phyloP scores from a whole-genome alignment of 768 basidiomycete species.

The Fomitopsis pulvina region DNA sequence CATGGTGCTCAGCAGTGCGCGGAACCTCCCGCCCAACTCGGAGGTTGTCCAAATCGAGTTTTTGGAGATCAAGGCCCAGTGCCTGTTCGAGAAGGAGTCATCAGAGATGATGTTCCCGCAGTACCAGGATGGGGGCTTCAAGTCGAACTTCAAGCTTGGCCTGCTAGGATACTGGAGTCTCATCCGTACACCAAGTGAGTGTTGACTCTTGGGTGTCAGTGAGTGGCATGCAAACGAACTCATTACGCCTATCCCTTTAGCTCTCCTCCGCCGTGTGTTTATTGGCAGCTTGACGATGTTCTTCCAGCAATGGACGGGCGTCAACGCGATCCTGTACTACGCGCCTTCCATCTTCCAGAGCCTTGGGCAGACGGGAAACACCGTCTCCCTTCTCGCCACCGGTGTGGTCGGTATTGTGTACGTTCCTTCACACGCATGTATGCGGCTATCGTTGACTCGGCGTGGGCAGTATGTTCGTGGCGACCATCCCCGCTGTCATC shows the following conservation, averaged over 20 bases:
- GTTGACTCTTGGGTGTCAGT: no score
- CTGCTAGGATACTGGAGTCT: slow-evolving; percentile 57
- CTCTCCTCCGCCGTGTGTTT: slow-evolving; percentile 54
- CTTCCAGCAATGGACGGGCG: slow-evolving; percentile 82
- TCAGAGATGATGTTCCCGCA: slow-evolving; percentile 50
- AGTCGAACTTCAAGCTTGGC: slow-evolving; percentile 56
- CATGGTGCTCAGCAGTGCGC: slow-evolving; percentile 51
- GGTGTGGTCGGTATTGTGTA: slow-evolving; percentile 80
- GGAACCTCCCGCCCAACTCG: slow-evolving; percentile 45
- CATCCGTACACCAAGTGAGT: slow-evolving; percentile 39
- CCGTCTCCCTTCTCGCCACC: slow-evolving; percentile 49
- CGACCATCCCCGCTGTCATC: slow-evolving; percentile 78
- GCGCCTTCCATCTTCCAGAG: slow-evolving; percentile 62
- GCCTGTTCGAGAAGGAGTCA: slow-evolving; percentile 67
- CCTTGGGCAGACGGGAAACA: slow-evolving; percentile 56
- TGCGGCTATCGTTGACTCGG: neutral
- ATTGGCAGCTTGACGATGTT: slow-evolving; percentile 66
- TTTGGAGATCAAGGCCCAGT: slow-evolving; percentile 71
- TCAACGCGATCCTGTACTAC: slow-evolving; percentile 74
- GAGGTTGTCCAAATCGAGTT: slow-evolving; percentile 71
- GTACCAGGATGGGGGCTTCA: slow-evolving; percentile 53
- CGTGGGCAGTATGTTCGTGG: slow-evolving; percentile 53
- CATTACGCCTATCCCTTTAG: no score
- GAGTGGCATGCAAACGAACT: neutral
- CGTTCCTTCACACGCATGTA: slow-evolving; percentile 17